A percentile compares a stretch with the other conserved stretches of the same genome.
Conservation (phyloP, 2,329 filamentous ascomycete species). For the Pseudogymnoascus sp. region DNA sequence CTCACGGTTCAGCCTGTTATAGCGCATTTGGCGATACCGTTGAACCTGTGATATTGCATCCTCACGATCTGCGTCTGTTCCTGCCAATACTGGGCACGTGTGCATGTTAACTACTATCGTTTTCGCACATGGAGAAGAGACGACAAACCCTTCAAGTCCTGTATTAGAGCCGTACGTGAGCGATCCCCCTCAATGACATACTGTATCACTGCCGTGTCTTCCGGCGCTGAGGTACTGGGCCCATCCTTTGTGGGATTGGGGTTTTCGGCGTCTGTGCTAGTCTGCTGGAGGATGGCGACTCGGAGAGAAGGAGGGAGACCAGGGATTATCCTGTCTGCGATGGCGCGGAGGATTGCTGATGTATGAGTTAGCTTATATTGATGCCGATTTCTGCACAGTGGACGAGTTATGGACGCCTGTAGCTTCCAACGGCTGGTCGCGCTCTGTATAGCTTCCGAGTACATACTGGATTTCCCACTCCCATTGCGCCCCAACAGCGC, state of each 20-base stretch:
- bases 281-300: constrained; percentile 64
- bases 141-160: constrained; percentile 4
- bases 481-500: constrained; percentile 75
- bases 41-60: constrained; percentile 52
- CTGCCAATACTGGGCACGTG: constrained; percentile 42
- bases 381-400: neutral
- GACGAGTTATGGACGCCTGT: neutral
- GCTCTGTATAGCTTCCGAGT: neutral
- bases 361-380: constrained; percentile 4
- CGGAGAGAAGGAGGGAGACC: constrained; percentile 61
- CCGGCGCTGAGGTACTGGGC: constrained; percentile 8
- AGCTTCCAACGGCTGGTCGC: neutral
- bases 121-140: neutral
- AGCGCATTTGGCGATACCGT: constrained; percentile 53
- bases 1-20: constrained; percentile 53
- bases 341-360: constrained; percentile 61
- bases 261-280: constrained; percentile 32
- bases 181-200: constrained; percentile 3
- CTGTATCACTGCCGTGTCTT: neutral
- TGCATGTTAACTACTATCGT: neutral
- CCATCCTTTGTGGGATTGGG: constrained; percentile 27
- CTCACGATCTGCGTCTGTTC: constrained; percentile 46
- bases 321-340: constrained; percentile 71
- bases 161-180: constrained; percentile 13
- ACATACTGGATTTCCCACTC: constrained; percentile 70